A percentile compares a stretch with the other conserved stretches of the same genome.
Evolutionary conservation across 202 grass and related monocot genomes (phyloP).

Genomic region (Panicum virgatum): DNA sequence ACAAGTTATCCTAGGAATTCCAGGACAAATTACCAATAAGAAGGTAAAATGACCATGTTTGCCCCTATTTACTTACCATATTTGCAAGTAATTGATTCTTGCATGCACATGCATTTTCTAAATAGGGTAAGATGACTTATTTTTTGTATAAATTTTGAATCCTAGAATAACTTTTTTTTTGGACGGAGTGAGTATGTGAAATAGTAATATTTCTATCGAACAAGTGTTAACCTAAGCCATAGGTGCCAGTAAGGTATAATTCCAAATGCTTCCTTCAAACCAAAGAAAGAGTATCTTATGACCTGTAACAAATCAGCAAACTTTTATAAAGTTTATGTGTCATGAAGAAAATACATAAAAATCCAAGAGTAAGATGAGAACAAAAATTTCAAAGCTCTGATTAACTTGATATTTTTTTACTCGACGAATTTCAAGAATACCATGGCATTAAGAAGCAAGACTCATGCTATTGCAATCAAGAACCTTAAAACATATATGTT

Average conservation of each 20-base stretch:
- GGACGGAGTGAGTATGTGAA: too few relatives aligned
- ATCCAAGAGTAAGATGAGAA: neutral
- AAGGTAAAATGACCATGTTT: too few relatives aligned
- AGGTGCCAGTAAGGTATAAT: slow-evolving; percentile 56
- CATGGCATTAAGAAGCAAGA: neutral
- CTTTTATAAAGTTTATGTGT: neutral
- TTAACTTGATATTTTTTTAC: neutral
- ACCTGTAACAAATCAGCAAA: slow-evolving; percentile 30
- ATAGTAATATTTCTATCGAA: neutral
- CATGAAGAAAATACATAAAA: neutral
- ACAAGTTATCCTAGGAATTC: too few relatives aligned
- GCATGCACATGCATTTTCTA: too few relatives aligned
- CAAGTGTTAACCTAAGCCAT: slow-evolving; percentile 61
- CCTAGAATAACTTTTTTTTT: too few relatives aligned
- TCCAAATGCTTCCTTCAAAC: slow-evolving; percentile 62
- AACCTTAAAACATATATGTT: neutral
- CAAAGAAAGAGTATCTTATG: slow-evolving; percentile 71
- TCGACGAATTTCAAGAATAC: neutral
- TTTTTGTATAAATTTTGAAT: too few relatives aligned
- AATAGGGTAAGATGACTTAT: too few relatives aligned
- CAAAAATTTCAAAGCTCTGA: neutral
- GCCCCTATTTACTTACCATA: too few relatives aligned
- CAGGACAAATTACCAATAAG: too few relatives aligned
- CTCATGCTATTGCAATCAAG: neutral
- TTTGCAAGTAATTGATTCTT: too few relatives aligned